Conservation (phyloP, 305 asterid species). For the Withania somnifera region DNA sequence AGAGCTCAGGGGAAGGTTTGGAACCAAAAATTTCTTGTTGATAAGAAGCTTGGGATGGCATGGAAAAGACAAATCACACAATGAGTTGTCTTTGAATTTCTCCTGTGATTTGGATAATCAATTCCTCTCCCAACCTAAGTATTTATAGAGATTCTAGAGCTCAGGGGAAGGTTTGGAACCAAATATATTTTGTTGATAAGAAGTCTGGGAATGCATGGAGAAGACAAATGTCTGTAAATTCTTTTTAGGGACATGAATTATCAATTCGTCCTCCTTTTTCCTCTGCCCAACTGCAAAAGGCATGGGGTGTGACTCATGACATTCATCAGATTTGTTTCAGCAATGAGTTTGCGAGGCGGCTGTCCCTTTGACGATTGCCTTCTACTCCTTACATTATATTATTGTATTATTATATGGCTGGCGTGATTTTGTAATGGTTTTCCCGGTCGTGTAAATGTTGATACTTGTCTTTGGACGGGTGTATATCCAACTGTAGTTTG, state of each 20-base stretch:
- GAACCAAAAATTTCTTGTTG: no score
- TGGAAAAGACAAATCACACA: no score
- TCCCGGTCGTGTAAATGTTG: constrained; percentile 4
- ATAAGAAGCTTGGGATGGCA: no score
- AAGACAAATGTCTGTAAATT: background rate
- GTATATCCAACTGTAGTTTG: constrained; percentile 4
- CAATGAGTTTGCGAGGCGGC: background rate
- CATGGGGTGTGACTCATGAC: constrained; percentile 1
- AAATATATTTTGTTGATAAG: no score
- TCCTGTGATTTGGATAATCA: no score
- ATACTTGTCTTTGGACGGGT: background rate
- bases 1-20: no score
- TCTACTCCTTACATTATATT: background rate
- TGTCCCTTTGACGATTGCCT: background rate
- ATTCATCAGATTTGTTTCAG: background rate
- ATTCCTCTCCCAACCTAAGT: no score
- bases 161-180: no score
- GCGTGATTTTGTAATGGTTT: constrained; percentile 10
- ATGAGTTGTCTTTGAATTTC: no score
- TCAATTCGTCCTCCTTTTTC: background rate
- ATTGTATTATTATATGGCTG: constrained; percentile 2
- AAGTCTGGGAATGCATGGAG: background rate
- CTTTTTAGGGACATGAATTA: background rate
- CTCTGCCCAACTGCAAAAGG: background rate
- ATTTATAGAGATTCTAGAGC: no score